Evolutionary conservation across 345 rosid genomes (phyloP).

Genomic region (Populus tremula): DNA sequence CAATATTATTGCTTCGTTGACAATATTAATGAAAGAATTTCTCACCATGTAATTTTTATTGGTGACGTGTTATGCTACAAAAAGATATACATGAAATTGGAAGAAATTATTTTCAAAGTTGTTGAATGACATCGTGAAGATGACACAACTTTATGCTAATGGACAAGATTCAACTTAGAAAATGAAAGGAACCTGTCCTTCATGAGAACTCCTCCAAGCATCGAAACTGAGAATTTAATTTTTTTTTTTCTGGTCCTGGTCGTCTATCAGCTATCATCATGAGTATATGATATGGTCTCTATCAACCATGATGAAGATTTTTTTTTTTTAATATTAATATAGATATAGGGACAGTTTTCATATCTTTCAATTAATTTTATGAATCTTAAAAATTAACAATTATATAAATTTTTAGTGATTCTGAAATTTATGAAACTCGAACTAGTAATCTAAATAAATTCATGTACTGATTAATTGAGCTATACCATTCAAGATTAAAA

Average conservation of each 20-base stretch:
- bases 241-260: neutral
- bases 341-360: fast-evolving
- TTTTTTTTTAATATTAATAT: too few species aligned
- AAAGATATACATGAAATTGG: neutral
- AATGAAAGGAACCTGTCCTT: neutral
- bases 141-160: neutral
- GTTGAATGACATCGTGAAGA: neutral
- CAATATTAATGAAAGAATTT: too few species aligned
- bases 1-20: too few species aligned
- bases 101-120: neutral
- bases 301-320: too few species aligned
- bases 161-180: neutral
- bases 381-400: too few species aligned
- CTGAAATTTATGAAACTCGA: fast-evolving
- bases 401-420: too few species aligned
- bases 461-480: too few species aligned
- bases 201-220: neutral
- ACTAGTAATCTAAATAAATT: too few species aligned
- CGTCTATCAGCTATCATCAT: neutral
- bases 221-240: neutral
- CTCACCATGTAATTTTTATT: too few species aligned
- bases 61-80: too few species aligned
- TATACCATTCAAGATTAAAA: too few species aligned
- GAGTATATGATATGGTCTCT: too few species aligned
- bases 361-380: fast-evolving